Percentiles rank a stretch among this genome's conserved stretches.
Conservation (phyloP, 2,329 filamentous ascomycete genomes). For the Pezicula radicicola region DNA sequence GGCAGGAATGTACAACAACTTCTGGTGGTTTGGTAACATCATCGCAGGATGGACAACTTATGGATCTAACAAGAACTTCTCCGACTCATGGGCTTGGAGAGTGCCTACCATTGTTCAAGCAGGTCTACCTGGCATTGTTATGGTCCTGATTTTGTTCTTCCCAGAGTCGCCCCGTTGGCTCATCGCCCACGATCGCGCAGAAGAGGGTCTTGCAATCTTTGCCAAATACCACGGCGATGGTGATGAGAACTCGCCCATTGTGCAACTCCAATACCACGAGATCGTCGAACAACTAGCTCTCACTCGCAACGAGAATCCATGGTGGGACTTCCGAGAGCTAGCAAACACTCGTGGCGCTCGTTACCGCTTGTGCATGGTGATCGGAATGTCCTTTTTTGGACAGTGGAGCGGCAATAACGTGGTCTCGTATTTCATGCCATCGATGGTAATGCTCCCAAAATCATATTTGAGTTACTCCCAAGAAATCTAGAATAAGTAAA, state of each 20-base stretch:
- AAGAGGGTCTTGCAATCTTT: slow-evolving; percentile 53
- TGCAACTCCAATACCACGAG: slow-evolving; percentile 54
- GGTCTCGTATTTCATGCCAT: slow-evolving; percentile 34
- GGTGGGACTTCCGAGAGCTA: slow-evolving; percentile 57
- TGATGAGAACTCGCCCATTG: slow-evolving; percentile 46
- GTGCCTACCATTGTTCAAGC: slow-evolving; percentile 54
- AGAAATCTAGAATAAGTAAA: too few species aligned
- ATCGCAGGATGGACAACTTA: slow-evolving; percentile 50
- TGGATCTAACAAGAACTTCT: slow-evolving; percentile 35
- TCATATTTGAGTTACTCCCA: too few species aligned
- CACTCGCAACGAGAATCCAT: slow-evolving; percentile 51
- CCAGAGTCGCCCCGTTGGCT: slow-evolving; percentile 55
- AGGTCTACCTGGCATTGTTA: slow-evolving; percentile 42
- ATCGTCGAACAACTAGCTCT: slow-evolving; percentile 48
- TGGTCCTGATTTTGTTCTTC: slow-evolving; percentile 44
- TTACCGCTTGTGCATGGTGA: slow-evolving; percentile 47
- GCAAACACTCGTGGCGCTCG: slow-evolving; percentile 43
- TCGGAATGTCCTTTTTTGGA: slow-evolving; percentile 50
- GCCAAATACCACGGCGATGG: slow-evolving; percentile 57
- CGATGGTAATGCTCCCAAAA: too few species aligned
- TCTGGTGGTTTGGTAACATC: slow-evolving; percentile 50
- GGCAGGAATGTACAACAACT: slow-evolving; percentile 51
- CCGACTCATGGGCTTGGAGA: slow-evolving; percentile 50
- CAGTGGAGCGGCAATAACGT: slow-evolving; percentile 44
- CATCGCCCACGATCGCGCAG: slow-evolving; percentile 50